Evolutionary conservation across 331 rosid species (phyloP).

Genomic region (Arachis monticola): DNA sequence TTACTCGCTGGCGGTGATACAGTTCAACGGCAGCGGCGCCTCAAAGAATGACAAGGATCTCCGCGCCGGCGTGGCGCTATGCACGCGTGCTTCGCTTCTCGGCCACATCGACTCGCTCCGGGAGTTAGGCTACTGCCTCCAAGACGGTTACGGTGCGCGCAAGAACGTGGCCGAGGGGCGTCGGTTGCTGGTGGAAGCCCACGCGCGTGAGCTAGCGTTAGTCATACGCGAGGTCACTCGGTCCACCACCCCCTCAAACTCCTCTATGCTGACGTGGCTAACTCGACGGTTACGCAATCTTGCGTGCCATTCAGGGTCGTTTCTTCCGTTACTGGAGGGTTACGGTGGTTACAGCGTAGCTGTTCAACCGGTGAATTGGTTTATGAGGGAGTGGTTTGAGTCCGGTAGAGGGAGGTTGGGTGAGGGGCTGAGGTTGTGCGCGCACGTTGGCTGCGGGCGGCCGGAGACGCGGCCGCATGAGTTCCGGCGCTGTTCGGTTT

Average conservation of each 20-base stretch:
- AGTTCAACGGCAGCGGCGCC: conserved; percentile 93
- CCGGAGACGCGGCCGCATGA: conserved; percentile 84
- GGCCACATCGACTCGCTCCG: conserved; percentile 89
- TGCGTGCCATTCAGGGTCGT: background rate
- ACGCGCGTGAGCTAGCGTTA: conserved; percentile 69
- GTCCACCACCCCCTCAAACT: background rate
- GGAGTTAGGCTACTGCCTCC: conserved; percentile 89
- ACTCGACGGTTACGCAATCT: conserved; percentile 5
- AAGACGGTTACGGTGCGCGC: conserved; percentile 86
- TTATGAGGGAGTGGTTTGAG: conserved; percentile 77
- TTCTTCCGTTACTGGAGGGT: conserved; percentile 55
- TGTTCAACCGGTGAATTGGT: conserved; percentile 63
- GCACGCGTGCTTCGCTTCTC: conserved; percentile 75
- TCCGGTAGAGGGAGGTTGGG: conserved; percentile 39
- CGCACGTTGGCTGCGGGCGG: conserved; percentile 78
- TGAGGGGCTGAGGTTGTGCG: conserved; percentile 63
- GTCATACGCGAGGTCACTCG: conserved; percentile 46
- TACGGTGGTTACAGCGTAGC: conserved; percentile 50
- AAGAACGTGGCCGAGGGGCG: conserved; percentile 69
- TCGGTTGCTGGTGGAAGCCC: conserved; percentile 70
- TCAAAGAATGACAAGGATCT: conserved; percentile 66
- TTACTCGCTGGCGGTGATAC: conserved; percentile 91
- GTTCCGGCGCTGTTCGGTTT: conserved; percentile 86
- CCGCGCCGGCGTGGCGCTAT: conserved; percentile 76
- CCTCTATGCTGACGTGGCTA: conserved; percentile 38